Base-by-base conservation (phyloP, 2,329 filamentous ascomycete genomes). In the Phialocephala subalpina region DNA sequence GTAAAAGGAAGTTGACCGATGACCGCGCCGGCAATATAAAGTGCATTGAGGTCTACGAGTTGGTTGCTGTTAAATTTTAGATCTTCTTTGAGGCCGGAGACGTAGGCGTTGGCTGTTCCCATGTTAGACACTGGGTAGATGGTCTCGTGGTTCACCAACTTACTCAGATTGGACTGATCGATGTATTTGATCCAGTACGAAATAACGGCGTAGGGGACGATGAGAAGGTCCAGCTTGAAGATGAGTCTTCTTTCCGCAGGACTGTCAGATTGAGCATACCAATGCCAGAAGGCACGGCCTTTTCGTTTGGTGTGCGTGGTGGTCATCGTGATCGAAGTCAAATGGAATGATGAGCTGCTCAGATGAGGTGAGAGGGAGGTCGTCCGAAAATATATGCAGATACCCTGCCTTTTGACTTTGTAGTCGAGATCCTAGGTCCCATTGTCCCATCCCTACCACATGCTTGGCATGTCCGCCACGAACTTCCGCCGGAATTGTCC, bases 191-290 rank as follows among this genome's bases (percentile, higher is more conserved):
- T 80, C 82, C 84, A 87, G 67, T 86, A 87, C 0, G 82, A 80
- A 2, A 87, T 73, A 53, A 87, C 83, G 0, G 84, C 84, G 70
- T 87, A 87, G 0, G 84, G 84, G 0, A 88, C 81, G 40, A 88
- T 83, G 1, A 87, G 74, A 0, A 84, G 73, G 66, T 88, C 86
- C 14, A 88, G 79, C 71, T 88, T 88, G 27, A 82, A 60, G 40
- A 88, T 83, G 2, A 88, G 77, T 65, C 78, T 80, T 47, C 82
- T 78, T 68, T 87, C 84, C 62, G 82, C 81, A 0, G 77, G 77
- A 0, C 80, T 83, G 66, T 88, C 85, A 7, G 81, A 76, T 20
- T 80, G 76, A 2, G 82, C 75, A 72, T 81, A 86, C 83, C 83
- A 86, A 65, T 82, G 78, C 35, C 65, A 72, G 58, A 63, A 70